phyloP scores from a whole-genome alignment of 108 stramenopile genomes.

The Cyclostephanos tholiformis region DNA sequence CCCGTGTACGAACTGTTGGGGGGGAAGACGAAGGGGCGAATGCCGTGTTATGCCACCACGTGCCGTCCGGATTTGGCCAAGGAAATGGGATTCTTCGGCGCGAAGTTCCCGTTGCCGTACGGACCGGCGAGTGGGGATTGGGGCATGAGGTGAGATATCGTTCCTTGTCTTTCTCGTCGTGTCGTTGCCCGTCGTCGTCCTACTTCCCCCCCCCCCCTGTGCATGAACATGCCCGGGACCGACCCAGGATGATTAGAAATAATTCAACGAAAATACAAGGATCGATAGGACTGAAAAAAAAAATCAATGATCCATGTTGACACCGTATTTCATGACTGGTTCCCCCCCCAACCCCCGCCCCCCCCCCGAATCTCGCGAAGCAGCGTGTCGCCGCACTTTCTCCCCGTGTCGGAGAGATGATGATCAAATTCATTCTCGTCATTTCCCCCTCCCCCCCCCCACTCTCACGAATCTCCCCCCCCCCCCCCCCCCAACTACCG shows the following conservation, averaged over 20 bases:
- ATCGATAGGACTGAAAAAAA: constrained; percentile 48
- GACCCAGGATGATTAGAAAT: constrained; percentile 36
- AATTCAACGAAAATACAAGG: constrained; percentile 36
- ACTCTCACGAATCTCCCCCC: background rate
- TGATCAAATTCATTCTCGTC: background rate
- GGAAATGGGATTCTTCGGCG: constrained; percentile 65
- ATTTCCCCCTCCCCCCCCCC: no score
- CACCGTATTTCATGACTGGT: constrained; percentile 19
- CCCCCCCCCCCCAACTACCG: background rate
- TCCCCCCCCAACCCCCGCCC: no score
- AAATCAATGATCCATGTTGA: background rate
- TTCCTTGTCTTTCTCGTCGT: background rate
- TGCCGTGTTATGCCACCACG: constrained; percentile 76
- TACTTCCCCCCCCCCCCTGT: no score
- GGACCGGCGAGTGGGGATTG: constrained; percentile 64
- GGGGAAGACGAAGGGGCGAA: constrained; percentile 66
- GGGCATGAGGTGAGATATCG: constrained; percentile 52
- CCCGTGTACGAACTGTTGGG: constrained; percentile 71
- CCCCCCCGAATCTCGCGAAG: background rate
- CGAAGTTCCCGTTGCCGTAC: constrained; percentile 68
- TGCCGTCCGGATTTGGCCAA: constrained; percentile 63
- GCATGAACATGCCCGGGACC: no score
- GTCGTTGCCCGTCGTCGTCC: background rate
- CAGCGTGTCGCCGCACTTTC: background rate
- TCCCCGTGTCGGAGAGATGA: background rate